These are phyloP conservation scores for Acanthamoeba rhysodes DNA, from an alignment of 208 protist genomes.

Conservation along the genomic window DNA sequence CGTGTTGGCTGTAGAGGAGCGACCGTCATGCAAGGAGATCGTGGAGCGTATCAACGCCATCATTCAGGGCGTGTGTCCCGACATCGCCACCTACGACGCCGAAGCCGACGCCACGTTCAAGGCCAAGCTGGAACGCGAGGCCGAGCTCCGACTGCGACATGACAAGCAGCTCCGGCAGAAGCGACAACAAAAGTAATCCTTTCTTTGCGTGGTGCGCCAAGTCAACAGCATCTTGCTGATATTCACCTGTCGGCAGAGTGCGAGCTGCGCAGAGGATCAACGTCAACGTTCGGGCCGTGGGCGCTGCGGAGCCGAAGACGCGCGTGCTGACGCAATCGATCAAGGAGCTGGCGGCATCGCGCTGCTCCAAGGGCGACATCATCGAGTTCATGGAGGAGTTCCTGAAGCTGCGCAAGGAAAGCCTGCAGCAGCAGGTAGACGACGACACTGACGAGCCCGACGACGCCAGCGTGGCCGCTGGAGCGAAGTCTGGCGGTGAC, in stretches of 20 bases:
- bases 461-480: neutral
- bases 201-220: neutral
- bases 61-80: constrained; percentile 1
- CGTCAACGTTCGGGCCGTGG: neutral
- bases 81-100: constrained; percentile 15
- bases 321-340: neutral
- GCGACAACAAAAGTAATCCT: neutral
- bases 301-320: neutral
- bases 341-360: neutral
- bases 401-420: constrained; percentile 47
- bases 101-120: neutral
- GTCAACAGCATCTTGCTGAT: neutral
- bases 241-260: neutral
- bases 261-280: neutral
- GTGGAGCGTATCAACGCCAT: constrained; percentile 16
- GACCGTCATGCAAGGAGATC: constrained; percentile 61
- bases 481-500: neutral
- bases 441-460: neutral
- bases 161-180: neutral
- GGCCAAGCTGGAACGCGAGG: neutral
- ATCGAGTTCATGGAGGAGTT: constrained; percentile 61
- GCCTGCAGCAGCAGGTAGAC: constrained; percentile 1
- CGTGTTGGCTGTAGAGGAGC: neutral
- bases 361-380: neutral
- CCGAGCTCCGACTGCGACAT: neutral